These are phyloP conservation scores for Thamnidium elegans DNA, from an alignment of 192 early-diverging fungal genomes.

Conservation along the genomic window DNA sequence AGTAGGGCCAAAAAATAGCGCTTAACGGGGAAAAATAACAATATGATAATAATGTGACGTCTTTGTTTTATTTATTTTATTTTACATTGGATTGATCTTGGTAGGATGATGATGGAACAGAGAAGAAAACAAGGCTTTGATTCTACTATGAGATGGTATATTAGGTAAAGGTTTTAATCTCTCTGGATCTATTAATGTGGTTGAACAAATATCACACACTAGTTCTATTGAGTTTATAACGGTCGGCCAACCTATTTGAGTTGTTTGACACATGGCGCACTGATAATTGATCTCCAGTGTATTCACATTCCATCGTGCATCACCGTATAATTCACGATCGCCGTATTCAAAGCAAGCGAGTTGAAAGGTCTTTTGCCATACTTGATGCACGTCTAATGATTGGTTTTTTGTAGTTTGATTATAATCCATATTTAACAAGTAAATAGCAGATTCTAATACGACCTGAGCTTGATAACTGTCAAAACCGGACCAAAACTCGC, in stretches of 20 bases:
- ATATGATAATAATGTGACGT: neutral
- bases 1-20: neutral
- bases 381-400: neutral
- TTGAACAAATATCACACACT: too few relatives aligned
- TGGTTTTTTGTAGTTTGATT: neutral
- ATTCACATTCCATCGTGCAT: neutral
- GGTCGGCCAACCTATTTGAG: neutral
- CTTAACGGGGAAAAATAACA: neutral
- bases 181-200: neutral
- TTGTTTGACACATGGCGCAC: neutral
- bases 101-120: neutral
- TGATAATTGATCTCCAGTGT: neutral
- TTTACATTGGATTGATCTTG: too few relatives aligned
- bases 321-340: neutral
- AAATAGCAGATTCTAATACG: neutral
- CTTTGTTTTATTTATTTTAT: too few relatives aligned
- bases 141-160: constrained; percentile 7
- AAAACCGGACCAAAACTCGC: constrained; percentile 12
- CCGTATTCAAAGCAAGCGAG: constrained; percentile 15
- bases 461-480: constrained; percentile 10
- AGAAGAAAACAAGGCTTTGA: constrained; percentile 4
- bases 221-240: too few relatives aligned
- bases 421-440: neutral
- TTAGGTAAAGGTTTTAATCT: neutral
- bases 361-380: constrained; percentile 4